phyloP scores from a whole-genome alignment of 768 basidiomycete species.

The Leucosporidium yakuticum region DNA sequence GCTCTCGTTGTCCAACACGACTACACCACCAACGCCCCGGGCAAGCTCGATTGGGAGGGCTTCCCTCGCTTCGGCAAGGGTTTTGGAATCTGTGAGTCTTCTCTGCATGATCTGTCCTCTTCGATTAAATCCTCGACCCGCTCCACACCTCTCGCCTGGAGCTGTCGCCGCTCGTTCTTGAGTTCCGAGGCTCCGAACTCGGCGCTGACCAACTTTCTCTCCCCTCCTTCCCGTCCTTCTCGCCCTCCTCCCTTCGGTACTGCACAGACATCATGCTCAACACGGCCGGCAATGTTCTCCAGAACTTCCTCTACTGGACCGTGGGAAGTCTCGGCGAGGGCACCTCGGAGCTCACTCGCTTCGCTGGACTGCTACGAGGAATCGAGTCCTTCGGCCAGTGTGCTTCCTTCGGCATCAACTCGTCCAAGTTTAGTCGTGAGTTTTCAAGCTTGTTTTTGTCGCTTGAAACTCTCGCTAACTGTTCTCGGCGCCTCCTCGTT shows the following conservation, averaged over 20 bases:
- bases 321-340: not conserved
- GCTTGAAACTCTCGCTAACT: too few relatives aligned
- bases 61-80: conserved; percentile 1
- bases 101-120: not conserved
- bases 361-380: conserved; percentile 14
- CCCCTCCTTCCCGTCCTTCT: too few relatives aligned
- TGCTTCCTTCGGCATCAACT: conserved; percentile 1
- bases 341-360: conserved; percentile 2
- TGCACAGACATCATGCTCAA: conserved; percentile 15
- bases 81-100: conserved; percentile 1
- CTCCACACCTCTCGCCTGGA: too few relatives aligned
- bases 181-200: not conserved
- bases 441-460: too few relatives aligned
- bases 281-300: conserved; percentile 4
- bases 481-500: too few relatives aligned
- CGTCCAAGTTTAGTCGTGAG: not conserved
- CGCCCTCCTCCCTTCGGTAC: too few relatives aligned
- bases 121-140: not conserved
- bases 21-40: not conserved
- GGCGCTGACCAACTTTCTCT: not conserved
- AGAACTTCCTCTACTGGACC: conserved; percentile 20
- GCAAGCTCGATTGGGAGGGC: conserved; percentile 18
- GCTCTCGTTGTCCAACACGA: conserved; percentile 14
- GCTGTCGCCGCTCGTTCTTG: too few relatives aligned
- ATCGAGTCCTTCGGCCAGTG: conserved; percentile 17